Conservation (phyloP, 352 stramenopile species). For the Phytophthora cactorum region DNA sequence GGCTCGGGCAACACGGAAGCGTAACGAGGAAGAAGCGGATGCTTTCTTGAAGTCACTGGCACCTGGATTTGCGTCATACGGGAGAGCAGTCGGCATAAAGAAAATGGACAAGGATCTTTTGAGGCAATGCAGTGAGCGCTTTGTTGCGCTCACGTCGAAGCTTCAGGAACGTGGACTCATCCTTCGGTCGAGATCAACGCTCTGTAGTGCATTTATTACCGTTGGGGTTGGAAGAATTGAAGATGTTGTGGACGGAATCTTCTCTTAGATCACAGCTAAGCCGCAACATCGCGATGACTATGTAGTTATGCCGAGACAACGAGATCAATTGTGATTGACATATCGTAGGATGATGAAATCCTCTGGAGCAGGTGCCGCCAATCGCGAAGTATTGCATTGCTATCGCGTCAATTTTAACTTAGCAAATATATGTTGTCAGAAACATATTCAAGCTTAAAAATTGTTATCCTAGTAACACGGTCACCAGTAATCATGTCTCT, state of each 20-base stretch:
- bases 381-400: too few species aligned
- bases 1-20: neutral
- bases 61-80: conserved; percentile 13
- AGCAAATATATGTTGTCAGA: too few species aligned
- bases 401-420: too few species aligned
- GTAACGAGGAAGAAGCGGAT: conserved; percentile 4
- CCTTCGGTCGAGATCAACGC: neutral
- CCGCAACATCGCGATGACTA: neutral
- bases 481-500: too few species aligned
- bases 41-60: conserved; percentile 17
- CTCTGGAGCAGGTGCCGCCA: too few species aligned
- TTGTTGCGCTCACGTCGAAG: neutral
- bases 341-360: too few species aligned
- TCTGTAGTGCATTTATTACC: neutral
- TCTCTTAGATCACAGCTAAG: neutral
- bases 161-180: neutral
- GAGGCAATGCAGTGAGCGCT: neutral
- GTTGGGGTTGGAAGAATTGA: neutral
- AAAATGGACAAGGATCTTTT: neutral
- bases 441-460: too few species aligned
- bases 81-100: neutral
- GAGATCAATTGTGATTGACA: too few species aligned
- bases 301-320: too few species aligned
- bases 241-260: neutral
- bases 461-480: too few species aligned